Percentiles rank a stretch among this genome's conserved stretches.
phyloP scores from a whole-genome alignment of 106 monocot species.

The Acorus calamus region DNA sequence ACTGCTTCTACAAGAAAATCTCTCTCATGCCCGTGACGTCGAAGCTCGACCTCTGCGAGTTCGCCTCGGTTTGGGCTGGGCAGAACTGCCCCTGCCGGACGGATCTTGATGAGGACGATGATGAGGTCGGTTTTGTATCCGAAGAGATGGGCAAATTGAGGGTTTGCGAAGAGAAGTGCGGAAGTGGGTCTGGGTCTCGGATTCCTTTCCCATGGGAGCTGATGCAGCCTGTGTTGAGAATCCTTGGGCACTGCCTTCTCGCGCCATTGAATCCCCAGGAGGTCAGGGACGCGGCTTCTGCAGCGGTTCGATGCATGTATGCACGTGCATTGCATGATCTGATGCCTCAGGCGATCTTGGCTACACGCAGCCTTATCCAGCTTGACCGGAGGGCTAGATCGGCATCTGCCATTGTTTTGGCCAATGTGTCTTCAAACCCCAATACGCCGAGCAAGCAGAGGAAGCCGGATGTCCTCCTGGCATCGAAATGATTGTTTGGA shows the following conservation, averaged over 20 bases:
- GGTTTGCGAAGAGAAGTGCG: neutral
- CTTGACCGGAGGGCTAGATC: slow-evolving; percentile 57
- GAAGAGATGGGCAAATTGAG: slow-evolving; percentile 28
- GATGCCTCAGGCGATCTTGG: slow-evolving; percentile 38
- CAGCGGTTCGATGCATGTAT: slow-evolving; percentile 30
- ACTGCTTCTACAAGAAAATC: slow-evolving; percentile 56
- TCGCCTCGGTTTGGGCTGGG: slow-evolving; percentile 67
- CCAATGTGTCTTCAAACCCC: slow-evolving; percentile 6
- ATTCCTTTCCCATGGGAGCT: slow-evolving; percentile 80
- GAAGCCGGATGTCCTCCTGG: slow-evolving; percentile 62
- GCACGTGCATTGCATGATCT: slow-evolving; percentile 45
- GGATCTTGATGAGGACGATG: slow-evolving; percentile 49
- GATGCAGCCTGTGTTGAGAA: slow-evolving; percentile 44
- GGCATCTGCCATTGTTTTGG: slow-evolving; percentile 11
- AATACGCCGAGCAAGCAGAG: slow-evolving; percentile 62
- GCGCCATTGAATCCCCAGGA: slow-evolving; percentile 18
- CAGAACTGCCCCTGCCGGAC: slow-evolving; percentile 64
- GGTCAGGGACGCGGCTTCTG: slow-evolving; percentile 23
- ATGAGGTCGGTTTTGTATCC: slow-evolving; percentile 4
- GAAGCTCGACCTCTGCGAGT: slow-evolving; percentile 77
- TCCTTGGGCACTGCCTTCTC: slow-evolving; percentile 58
- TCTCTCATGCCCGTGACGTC: slow-evolving; percentile 56
- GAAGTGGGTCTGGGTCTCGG: slow-evolving; percentile 25
- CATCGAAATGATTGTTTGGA: slow-evolving; percentile 47
- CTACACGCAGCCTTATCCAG: slow-evolving; percentile 60